A percentile compares a stretch with the other conserved stretches of the same genome.
Evolutionary conservation across 495 filamentous ascomycete genomes (phyloP).

Genomic region (Ramalina intermedia): DNA sequence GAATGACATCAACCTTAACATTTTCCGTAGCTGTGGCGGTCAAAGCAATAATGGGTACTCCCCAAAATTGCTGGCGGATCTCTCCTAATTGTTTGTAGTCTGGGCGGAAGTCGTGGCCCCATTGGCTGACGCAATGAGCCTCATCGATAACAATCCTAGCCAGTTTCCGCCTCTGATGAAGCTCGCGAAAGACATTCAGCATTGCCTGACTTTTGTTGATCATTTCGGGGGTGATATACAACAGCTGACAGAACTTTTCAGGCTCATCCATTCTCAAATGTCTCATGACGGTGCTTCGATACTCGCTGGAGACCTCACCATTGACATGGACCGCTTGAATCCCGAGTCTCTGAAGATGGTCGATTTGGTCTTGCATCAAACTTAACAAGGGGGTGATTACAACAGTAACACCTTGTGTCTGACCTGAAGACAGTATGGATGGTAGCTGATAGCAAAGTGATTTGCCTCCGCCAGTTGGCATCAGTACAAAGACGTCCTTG

Average conservation of each 20-base stretch:
- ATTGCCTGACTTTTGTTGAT: conserved; percentile 60
- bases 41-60: conserved; percentile 81
- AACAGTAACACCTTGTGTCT: conserved; percentile 73
- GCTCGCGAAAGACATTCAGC: conserved; percentile 39
- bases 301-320: conserved; percentile 44
- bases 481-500: conserved; percentile 82
- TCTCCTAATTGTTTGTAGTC: conserved; percentile 82
- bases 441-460: conserved; percentile 94
- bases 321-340: conserved; percentile 69
- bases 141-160: conserved; percentile 94
- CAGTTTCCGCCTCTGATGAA: conserved; percentile 52
- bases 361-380: conserved; percentile 91
- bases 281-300: conserved; percentile 44
- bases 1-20: conserved; percentile 77
- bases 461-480: conserved; percentile 97
- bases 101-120: conserved; percentile 96
- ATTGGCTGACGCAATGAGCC: conserved; percentile 96
- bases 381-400: conserved; percentile 91
- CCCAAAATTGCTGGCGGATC: conserved; percentile 50
- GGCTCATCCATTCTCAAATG: conserved; percentile 43
- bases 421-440: conserved; percentile 66
- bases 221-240: conserved; percentile 98
- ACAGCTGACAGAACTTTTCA: conserved; percentile 59
- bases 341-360: conserved; percentile 57
- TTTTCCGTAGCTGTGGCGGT: conserved; percentile 91